Evolutionary conservation across 2,329 filamentous ascomycete species (phyloP), one percentile per base, ranked within the genome.

Genomic region (Alternaria consortialis): DNA sequence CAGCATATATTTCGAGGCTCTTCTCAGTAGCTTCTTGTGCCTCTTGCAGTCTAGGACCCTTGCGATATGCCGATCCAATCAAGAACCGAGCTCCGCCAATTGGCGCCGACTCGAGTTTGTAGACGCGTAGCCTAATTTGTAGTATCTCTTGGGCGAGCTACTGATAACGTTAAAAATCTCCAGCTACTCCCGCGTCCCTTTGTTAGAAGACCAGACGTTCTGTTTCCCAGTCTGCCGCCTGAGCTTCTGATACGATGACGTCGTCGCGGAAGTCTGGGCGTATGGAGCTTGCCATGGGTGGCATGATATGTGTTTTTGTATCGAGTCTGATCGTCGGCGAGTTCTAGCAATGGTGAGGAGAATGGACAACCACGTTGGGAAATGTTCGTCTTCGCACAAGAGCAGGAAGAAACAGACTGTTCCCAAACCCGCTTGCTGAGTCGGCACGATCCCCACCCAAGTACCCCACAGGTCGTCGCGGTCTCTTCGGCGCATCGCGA

Each of bases 221-320:
- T 17, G 34, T 53, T 31, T 29, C 17, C 25, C n/a, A 12, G 29
- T 53, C 50, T 15, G 20, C 36, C 5, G 36, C 36, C 3, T 13
- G n/a, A 20, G 51, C 51, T 42, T 53, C 13, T 7, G 36, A 20
- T 29, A 4, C 25, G 12, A 36, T 53, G 36, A 42, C 37, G 3
- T 53, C 51, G 25, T 32, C 37, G 25, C 51, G 51, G 15, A 43
- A 53, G 39, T 53, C 37, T 11, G 51, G 25, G 25, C 43, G 51
- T 27, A 53, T 53, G 25, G 51, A 39, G 51, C 37, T 53, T n/a
- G 51, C 51, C 25, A 48, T 48, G 17, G 31, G 32, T 9, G 46
- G 31, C 46, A 48, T 48, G 46, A 36, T 48, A 13, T 9, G 7
- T 5, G 29, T 20, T 2, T 48, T 2, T 27, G 17, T 48, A 5